Percentiles rank a stretch among this genome's conserved stretches.
Conservation (phyloP, 768 basidiomycete genomes). For the Auricularia cornea region DNA sequence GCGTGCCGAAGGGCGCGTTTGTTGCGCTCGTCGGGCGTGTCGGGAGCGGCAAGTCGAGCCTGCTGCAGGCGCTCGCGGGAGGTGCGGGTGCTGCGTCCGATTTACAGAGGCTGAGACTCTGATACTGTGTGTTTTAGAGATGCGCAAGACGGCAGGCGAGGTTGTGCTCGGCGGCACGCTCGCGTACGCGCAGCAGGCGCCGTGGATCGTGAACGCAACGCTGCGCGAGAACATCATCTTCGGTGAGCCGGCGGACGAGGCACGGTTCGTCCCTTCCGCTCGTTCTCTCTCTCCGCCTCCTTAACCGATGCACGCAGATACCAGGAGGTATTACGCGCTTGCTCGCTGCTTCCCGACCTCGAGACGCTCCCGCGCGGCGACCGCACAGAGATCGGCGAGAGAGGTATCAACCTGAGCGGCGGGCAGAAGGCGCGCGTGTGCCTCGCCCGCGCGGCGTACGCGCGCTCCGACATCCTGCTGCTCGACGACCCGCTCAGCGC, state of each 20-base stretch:
- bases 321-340: slow-evolving; percentile 49
- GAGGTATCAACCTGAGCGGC: slow-evolving; percentile 52
- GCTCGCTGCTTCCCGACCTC: slow-evolving; percentile 63
- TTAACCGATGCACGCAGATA: slow-evolving; percentile 33
- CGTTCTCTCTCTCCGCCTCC: too few relatives aligned
- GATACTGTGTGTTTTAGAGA: slow-evolving; percentile 59
- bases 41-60: slow-evolving; percentile 52
- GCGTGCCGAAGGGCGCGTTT: slow-evolving; percentile 47
- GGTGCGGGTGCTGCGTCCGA: background rate
- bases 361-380: slow-evolving; percentile 64
- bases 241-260: slow-evolving; percentile 54
- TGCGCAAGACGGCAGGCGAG: slow-evolving; percentile 50
- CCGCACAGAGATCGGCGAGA: slow-evolving; percentile 66
- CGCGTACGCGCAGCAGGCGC: slow-evolving; percentile 50
- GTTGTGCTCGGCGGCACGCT: slow-evolving; percentile 46
- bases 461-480: slow-evolving; percentile 61
- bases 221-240: slow-evolving; percentile 70
- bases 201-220: slow-evolving; percentile 64
- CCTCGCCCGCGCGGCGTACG: slow-evolving; percentile 70
- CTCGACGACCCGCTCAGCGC: slow-evolving; percentile 79
- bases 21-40: slow-evolving; percentile 69
- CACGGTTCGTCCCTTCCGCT: slow-evolving; percentile 34
- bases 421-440: slow-evolving; percentile 56
- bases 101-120: slow-evolving; percentile 14
- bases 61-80: slow-evolving; percentile 10